Evolutionary conservation across 495 filamentous ascomycete species (phyloP), one percentile per base, ranked within the genome.

Genomic region (Podospora pseudoanserina): DNA sequence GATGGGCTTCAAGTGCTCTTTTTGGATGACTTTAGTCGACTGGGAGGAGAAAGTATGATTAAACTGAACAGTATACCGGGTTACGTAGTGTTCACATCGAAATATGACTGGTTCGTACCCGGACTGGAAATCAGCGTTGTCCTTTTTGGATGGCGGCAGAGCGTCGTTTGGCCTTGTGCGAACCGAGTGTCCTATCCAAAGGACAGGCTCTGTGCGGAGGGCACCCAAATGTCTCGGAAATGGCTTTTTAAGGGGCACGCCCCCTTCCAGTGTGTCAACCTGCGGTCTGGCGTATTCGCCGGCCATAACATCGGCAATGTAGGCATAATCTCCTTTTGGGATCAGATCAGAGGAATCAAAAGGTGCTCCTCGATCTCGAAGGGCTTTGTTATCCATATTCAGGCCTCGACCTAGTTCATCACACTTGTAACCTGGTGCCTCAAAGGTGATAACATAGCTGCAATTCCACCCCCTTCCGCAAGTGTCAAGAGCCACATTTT

Each of bases 401-500:
- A 54, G 57, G 15, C 73, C 72, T 27, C 68, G 64, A 6, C 68
- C 72, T 5, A 74, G 11, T 27, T 71, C 65, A 16, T 56, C 34
- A 66, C 75, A 77, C 39, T 76, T 77, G 66, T 77, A 77, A 0
- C 72, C 73, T 1, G 75, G 72, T 3, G 66, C 75, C 4, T 60
- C 57, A 39, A 75, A 77, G 0, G 65, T 56, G 23, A 77, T 68
- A 53, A 65, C 71, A 56, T 77, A 77, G n/a, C 63, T 71, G 70
- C 75, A 77, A 56, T 77, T 74, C 75, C 75, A 77, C 1, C 75
- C 74, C 2, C 32, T 56, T 15, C 75, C 75, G 57, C 75, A 77
- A 2, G 66, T 73, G 26, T 77, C 73, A 39, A 70, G n/a, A 2
- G 70, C 66, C 7, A 67, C 70, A 30, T 73, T 68, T 1, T 62